A percentile compares a stretch with the other conserved stretches of the same genome.
These are phyloP conservation scores for Neurospora tetrasperma DNA, from an alignment of 495 filamentous ascomycete genomes.

Conservation along the genomic window DNA sequence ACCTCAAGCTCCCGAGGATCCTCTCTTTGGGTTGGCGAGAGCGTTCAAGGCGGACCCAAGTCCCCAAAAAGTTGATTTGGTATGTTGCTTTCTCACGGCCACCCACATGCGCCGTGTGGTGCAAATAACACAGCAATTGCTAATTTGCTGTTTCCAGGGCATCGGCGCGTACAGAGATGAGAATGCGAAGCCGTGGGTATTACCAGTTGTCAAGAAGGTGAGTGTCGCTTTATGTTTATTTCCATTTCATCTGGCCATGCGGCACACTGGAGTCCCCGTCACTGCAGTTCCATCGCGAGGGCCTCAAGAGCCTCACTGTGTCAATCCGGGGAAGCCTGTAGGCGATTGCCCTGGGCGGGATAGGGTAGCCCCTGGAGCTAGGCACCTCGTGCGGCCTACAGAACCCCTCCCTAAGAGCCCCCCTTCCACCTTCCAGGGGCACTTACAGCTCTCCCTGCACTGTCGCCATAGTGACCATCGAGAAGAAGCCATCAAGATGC, in stretches of 20 bases:
- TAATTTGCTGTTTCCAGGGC: slow-evolving; percentile 35
- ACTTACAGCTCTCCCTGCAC: slow-evolving; percentile 7
- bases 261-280: neutral
- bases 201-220: slow-evolving; percentile 95
- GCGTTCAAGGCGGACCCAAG: slow-evolving; percentile 77
- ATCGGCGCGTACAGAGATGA: slow-evolving; percentile 95
- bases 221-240: slow-evolving; percentile 8
- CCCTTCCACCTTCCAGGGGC: neutral
- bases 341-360: neutral
- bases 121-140: neutral
- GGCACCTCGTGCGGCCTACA: slow-evolving; percentile 1
- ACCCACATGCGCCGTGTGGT: neutral
- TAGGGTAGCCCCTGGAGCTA: slow-evolving; percentile 25
- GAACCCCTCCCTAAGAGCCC: neutral
- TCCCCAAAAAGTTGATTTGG: slow-evolving; percentile 83
- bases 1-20: slow-evolving; percentile 86
- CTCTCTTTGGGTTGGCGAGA: slow-evolving; percentile 86
- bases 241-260: neutral
- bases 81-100: slow-evolving; percentile 12
- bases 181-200: slow-evolving; percentile 94
- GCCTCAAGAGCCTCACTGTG: neutral
- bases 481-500: neutral
- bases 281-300: neutral
- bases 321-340: neutral
- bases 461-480: neutral